Evolutionary conservation across 768 basidiomycete species (phyloP).

Genomic region (Hygrophorus russula): DNA sequence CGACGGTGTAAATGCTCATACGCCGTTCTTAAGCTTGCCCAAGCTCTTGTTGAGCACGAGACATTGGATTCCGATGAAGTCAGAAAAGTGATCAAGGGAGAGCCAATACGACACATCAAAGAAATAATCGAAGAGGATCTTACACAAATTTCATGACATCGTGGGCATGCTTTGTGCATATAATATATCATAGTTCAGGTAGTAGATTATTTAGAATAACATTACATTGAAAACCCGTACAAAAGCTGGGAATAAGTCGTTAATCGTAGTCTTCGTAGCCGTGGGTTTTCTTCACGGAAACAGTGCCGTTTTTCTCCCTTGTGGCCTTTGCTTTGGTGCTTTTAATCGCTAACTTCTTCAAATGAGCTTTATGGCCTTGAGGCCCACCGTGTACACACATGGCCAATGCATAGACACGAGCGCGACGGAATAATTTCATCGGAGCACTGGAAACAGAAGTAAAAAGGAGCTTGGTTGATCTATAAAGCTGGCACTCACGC

Average conservation of each 20-base stretch:
- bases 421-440: neutral
- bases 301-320: neutral
- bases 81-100: slow-evolving; percentile 71
- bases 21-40: slow-evolving; percentile 52
- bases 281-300: neutral
- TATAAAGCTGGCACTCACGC: too few relatives aligned
- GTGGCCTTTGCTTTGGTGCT: neutral
- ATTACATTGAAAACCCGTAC: too few relatives aligned
- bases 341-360: neutral
- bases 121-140: slow-evolving; percentile 52
- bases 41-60: slow-evolving; percentile 90
- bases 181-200: neutral
- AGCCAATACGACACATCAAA: slow-evolving; percentile 60
- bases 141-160: neutral
- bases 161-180: neutral
- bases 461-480: too few relatives aligned
- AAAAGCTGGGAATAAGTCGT: too few relatives aligned
- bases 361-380: neutral
- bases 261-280: too few relatives aligned
- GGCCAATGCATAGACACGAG: neutral
- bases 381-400: neutral
- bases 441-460: too few relatives aligned
- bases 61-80: slow-evolving; percentile 86
- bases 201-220: too few relatives aligned
- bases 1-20: slow-evolving; percentile 7